phyloP scores from a whole-genome alignment of 2,329 filamentous ascomycete species.

The Pyrenophora tritici-repentis region DNA sequence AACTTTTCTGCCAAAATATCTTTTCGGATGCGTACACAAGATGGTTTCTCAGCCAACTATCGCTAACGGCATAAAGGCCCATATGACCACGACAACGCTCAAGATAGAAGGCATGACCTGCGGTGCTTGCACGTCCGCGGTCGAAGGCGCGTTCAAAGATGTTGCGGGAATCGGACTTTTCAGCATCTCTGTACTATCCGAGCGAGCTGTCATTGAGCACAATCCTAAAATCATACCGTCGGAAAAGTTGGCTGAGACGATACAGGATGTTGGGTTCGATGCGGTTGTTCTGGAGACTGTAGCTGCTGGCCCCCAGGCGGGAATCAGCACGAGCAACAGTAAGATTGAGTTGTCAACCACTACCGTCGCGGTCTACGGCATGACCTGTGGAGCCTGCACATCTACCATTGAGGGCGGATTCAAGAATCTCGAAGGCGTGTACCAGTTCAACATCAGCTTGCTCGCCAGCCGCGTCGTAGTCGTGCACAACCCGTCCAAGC shows the following conservation, averaged over 20 bases:
- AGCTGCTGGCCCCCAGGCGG: slow-evolving; percentile 45
- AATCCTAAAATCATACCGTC: slow-evolving; percentile 62
- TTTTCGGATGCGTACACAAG: too few relatives aligned
- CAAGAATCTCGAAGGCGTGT: slow-evolving; percentile 72
- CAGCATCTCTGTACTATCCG: slow-evolving; percentile 81
- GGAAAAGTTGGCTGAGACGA: slow-evolving; percentile 61
- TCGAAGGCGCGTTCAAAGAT: slow-evolving; percentile 79
- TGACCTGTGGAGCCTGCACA: slow-evolving; percentile 97
- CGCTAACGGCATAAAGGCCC: slow-evolving; percentile 54
- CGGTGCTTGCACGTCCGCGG: slow-evolving; percentile 83
- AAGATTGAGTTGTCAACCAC: slow-evolving; percentile 66
- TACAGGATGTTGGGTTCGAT: slow-evolving; percentile 76
- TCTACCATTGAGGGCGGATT: slow-evolving; percentile 88
- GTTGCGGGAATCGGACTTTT: slow-evolving; percentile 74
- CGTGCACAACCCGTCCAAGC: slow-evolving; percentile 74
- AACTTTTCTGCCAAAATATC: too few relatives aligned
- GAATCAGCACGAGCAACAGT: slow-evolving; percentile 45
- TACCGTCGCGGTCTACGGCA: slow-evolving; percentile 88
- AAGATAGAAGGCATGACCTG: slow-evolving; percentile 92
- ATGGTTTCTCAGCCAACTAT: slow-evolving; percentile 33
- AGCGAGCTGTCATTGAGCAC: slow-evolving; percentile 84
- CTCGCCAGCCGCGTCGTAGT: slow-evolving; percentile 90
- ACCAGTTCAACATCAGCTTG: slow-evolving; percentile 93
- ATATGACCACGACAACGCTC: slow-evolving; percentile 86
- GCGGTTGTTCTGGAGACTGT: slow-evolving; percentile 77